Conservation (phyloP, 2,329 filamentous ascomycete species). For the Scedosporium dehoogii region DNA sequence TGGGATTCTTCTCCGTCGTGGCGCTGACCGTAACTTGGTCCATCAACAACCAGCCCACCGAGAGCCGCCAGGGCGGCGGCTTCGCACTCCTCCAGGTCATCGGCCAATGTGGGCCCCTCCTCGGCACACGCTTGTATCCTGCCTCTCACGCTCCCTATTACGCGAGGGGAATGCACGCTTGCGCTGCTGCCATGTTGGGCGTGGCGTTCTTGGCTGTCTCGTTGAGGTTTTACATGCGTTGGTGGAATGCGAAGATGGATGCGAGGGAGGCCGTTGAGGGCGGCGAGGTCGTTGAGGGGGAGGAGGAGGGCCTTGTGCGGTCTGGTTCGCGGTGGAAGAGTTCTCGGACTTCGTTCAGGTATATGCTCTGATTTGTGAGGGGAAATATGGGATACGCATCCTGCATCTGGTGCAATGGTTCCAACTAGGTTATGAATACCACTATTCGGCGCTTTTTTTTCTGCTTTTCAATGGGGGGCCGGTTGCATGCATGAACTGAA, state of each 20-base stretch:
- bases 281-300: constrained; percentile 17
- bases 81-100: constrained; percentile 75
- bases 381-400: background rate
- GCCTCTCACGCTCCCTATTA: constrained; percentile 51
- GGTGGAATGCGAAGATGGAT: constrained; percentile 39
- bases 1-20: constrained; percentile 77
- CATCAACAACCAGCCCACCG: constrained; percentile 70
- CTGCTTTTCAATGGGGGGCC: no score
- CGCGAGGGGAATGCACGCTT: constrained; percentile 50
- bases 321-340: constrained; percentile 14
- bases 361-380: constrained; percentile 30
- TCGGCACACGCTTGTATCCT: constrained; percentile 60
- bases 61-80: constrained; percentile 60
- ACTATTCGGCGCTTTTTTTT: background rate
- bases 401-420: constrained; percentile 3
- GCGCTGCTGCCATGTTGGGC: constrained; percentile 50
- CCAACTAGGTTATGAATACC: background rate
- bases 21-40: constrained; percentile 82
- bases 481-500: background rate
- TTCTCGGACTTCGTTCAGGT: constrained; percentile 27
- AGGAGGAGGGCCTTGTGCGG: constrained; percentile 30
- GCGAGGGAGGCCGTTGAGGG: constrained; percentile 15
- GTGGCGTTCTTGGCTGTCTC: constrained; percentile 46
- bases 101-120: constrained; percentile 67
- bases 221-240: constrained; percentile 42